phyloP scores from a whole-genome alignment of 1,139 yeast species.

The Geotrichum citri-aurantii region DNA sequence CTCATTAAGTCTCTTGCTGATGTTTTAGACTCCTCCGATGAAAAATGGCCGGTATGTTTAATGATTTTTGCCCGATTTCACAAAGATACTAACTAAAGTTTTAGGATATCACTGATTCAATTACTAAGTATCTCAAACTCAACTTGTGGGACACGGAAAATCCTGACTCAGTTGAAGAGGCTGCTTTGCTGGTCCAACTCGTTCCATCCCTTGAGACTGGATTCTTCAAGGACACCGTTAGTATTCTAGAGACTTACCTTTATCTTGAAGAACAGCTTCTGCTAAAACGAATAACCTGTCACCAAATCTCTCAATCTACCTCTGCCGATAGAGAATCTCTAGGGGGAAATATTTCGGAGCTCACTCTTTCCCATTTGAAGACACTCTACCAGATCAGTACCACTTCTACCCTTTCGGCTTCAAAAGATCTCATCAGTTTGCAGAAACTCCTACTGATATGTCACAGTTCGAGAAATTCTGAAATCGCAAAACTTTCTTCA shows the following conservation, averaged over 20 bases:
- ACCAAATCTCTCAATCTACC: not conserved
- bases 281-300: slow-evolving; percentile 2
- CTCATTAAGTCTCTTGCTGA: slow-evolving; percentile 11
- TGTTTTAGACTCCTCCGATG: not conserved
- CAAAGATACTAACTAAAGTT: not conserved
- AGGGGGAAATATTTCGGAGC: not conserved
- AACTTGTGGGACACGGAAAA: not conserved
- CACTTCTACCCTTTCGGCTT: not conserved
- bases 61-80: not conserved
- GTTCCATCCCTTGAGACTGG: slow-evolving; percentile 13
- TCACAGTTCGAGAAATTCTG: slow-evolving; percentile 14
- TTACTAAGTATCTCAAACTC: slow-evolving; percentile 1
- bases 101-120: slow-evolving; percentile 6
- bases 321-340: not conserved
- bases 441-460: slow-evolving; percentile 9
- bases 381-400: slow-evolving; percentile 10
- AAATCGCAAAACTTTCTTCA: slow-evolving; percentile 15
- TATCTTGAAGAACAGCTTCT: slow-evolving; percentile 11
- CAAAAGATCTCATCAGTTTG: not conserved
- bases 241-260: slow-evolving; percentile 6
- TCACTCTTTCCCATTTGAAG: slow-evolving; percentile 6
- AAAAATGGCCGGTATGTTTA: slow-evolving; percentile 12
- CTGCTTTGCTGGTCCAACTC: slow-evolving; percentile 10
- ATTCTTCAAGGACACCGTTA: slow-evolving; percentile 9
- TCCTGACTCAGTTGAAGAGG: not conserved